phyloP scores from a whole-genome alignment of 768 basidiomycete genomes.

The Lentinula sp. region DNA sequence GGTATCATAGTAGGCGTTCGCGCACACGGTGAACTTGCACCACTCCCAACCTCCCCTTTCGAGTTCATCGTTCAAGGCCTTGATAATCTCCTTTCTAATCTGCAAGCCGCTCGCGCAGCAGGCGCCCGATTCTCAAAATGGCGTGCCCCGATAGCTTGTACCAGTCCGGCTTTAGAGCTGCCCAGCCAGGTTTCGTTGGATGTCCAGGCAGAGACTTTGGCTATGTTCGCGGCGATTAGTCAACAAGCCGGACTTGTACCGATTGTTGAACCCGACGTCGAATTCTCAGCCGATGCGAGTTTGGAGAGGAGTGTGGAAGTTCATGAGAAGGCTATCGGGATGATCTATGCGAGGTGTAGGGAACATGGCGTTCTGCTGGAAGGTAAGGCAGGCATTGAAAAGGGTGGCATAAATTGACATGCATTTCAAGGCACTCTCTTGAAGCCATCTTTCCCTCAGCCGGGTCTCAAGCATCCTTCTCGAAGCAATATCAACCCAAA shows the following conservation, averaged over 20 bases:
- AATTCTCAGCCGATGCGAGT: slow-evolving; percentile 42
- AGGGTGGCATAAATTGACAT: background rate
- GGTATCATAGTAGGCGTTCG: slow-evolving; percentile 46
- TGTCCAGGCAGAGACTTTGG: slow-evolving; percentile 39
- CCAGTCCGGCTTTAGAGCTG: slow-evolving; percentile 24
- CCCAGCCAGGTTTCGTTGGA: slow-evolving; percentile 37
- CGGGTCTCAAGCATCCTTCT: slow-evolving; percentile 35
- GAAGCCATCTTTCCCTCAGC: slow-evolving; percentile 48
- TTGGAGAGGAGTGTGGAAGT: slow-evolving; percentile 38
- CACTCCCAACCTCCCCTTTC: slow-evolving; percentile 33
- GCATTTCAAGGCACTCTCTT: slow-evolving; percentile 34
- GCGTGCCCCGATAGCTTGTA: slow-evolving; percentile 43
- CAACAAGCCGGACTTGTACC: slow-evolving; percentile 48
- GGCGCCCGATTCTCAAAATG: slow-evolving; percentile 48
- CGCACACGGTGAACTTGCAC: slow-evolving; percentile 42
- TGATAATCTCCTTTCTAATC: slow-evolving; percentile 34
- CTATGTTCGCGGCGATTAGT: slow-evolving; percentile 43
- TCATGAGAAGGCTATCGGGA: slow-evolving; percentile 35
- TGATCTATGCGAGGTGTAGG: slow-evolving; percentile 40
- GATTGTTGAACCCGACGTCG: slow-evolving; percentile 47
- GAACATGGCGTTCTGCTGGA: slow-evolving; percentile 43
- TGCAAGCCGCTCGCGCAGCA: slow-evolving; percentile 35
- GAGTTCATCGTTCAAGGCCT: slow-evolving; percentile 47
- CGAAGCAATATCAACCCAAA: slow-evolving; percentile 28
- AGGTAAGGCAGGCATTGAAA: slow-evolving; percentile 21